Evolutionary conservation across 768 basidiomycete genomes (phyloP).

Genomic region (Phylloporus sp.): DNA sequence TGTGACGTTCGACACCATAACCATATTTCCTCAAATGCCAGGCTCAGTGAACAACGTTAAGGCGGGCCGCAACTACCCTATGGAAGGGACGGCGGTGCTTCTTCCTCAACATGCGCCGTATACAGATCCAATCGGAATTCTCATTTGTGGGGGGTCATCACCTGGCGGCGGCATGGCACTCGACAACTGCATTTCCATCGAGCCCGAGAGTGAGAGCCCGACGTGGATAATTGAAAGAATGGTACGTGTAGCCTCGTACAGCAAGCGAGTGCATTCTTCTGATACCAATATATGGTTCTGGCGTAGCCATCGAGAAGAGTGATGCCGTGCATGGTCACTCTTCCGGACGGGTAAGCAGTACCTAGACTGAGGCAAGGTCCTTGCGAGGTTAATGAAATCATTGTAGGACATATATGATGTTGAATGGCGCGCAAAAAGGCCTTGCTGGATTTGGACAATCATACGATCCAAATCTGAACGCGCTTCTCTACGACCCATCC

Average conservation of each 20-base stretch:
- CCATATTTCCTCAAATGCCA: conserved; percentile 65
- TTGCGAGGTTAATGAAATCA: too few relatives aligned
- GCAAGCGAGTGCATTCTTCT: background rate
- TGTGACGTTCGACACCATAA: conserved; percentile 56
- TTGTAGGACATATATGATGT: too few relatives aligned
- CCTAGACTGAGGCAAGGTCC: too few relatives aligned
- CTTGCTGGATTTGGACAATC: conserved; percentile 72
- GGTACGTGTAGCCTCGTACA: conserved; percentile 45
- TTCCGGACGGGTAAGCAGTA: conserved; percentile 41
- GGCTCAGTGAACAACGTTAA: conserved; percentile 68
- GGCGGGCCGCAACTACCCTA: conserved; percentile 75
- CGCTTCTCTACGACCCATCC: conserved; percentile 67
- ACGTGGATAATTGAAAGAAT: conserved; percentile 76
- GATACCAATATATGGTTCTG: background rate
- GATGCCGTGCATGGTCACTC: conserved; percentile 68
- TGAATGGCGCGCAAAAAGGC: conserved; percentile 66
- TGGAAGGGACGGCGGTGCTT: conserved; percentile 67
- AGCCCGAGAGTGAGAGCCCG: conserved; percentile 58
- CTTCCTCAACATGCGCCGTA: conserved; percentile 72
- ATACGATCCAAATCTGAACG: conserved; percentile 56
- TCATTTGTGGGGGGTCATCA: conserved; percentile 77
- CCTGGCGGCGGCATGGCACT: conserved; percentile 46
- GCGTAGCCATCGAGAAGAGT: conserved; percentile 65
- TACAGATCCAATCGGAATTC: conserved; percentile 61
- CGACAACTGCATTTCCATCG: conserved; percentile 70